Conservation (phyloP, 305 asterid species). For the Fraxinus dipetala region DNA sequence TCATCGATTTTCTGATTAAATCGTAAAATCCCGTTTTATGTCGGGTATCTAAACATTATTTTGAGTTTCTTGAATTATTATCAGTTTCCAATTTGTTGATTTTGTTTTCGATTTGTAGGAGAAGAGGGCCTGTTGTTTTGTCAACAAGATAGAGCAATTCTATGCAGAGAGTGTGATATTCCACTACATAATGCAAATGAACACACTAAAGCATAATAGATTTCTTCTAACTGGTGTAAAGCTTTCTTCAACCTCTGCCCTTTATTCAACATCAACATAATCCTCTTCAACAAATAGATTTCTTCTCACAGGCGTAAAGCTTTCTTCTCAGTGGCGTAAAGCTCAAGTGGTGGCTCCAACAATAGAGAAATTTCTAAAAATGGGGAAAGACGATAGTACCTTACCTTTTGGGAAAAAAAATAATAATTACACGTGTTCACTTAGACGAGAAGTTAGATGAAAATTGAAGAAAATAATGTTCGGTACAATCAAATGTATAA, state of each 20-base stretch:
- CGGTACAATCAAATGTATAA: too few species aligned
- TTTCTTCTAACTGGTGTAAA: constrained; percentile 71
- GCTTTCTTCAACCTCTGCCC: constrained; percentile 46
- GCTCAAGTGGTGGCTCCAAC: too few species aligned
- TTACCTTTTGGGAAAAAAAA: too few species aligned
- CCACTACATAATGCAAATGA: constrained; percentile 66
- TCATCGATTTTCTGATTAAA: too few species aligned
- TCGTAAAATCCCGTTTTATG: constrained; percentile 29
- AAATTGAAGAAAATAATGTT: too few species aligned
- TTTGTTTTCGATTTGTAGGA: constrained; percentile 39
- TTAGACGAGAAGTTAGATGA: too few species aligned
- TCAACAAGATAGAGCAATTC: constrained; percentile 79
- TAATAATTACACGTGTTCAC: too few species aligned
- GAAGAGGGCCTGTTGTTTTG: constrained; percentile 76
- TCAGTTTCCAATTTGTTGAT: neutral
- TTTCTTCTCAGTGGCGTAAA: too few species aligned
- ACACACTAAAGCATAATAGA: constrained; percentile 68
- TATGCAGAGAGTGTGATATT: constrained; percentile 72
- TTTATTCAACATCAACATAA: constrained; percentile 26
- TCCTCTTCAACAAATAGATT: too few species aligned
- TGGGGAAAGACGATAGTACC: too few species aligned
- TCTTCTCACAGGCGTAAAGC: too few species aligned
- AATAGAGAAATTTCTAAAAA: too few species aligned
- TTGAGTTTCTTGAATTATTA: neutral
- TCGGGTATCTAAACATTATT: constrained; percentile 37